These are phyloP conservation scores for Lanmaoa rubissima DNA, from an alignment of 768 basidiomycete species.

Conservation along the genomic window DNA sequence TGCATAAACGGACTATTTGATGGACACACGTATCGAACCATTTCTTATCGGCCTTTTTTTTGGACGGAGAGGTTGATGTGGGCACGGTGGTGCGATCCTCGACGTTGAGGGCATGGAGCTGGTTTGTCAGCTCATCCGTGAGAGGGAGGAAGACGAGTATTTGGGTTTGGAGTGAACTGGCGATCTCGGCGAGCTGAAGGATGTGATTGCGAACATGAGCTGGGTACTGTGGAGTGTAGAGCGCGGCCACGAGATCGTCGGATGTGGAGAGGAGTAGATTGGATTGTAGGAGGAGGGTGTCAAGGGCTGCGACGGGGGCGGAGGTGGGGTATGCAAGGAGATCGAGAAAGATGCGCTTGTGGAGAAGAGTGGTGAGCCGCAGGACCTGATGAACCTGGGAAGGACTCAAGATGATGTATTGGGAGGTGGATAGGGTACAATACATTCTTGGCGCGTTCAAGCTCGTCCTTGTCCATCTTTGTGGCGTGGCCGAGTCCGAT, in stretches of 20 bases:
- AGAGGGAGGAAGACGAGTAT: constrained; percentile 25
- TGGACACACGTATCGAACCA: constrained; percentile 69
- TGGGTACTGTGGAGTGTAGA: constrained; percentile 63
- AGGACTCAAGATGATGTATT: constrained; percentile 1
- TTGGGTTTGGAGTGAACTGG: constrained; percentile 36
- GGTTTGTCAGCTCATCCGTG: constrained; percentile 23
- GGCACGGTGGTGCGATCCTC: not conserved
- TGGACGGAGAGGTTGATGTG: constrained; percentile 3
- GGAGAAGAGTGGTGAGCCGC: constrained; percentile 58
- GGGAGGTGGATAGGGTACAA: constrained; percentile 7
- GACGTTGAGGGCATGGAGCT: constrained; percentile 26
- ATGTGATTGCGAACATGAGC: constrained; percentile 41
- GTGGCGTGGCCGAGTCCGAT: constrained; percentile 45
- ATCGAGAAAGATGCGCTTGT: constrained; percentile 57
- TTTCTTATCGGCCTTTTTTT: constrained; percentile 40
- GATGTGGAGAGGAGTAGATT: constrained; percentile 49
- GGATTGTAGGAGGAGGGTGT: constrained; percentile 50
- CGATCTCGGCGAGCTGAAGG: constrained; percentile 35
- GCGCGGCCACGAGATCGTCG: constrained; percentile 66
- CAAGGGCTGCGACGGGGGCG: constrained; percentile 39
- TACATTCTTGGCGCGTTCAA: constrained; percentile 61
- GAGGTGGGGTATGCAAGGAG: constrained; percentile 38
- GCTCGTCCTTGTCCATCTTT: constrained; percentile 48
- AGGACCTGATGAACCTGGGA: constrained; percentile 57
- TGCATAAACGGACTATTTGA: constrained; percentile 50